Evolutionary conservation across 768 basidiomycete genomes (phyloP), one percentile per base, ranked within the genome.

Genomic region (Pleurotus salmoneostramineus): DNA sequence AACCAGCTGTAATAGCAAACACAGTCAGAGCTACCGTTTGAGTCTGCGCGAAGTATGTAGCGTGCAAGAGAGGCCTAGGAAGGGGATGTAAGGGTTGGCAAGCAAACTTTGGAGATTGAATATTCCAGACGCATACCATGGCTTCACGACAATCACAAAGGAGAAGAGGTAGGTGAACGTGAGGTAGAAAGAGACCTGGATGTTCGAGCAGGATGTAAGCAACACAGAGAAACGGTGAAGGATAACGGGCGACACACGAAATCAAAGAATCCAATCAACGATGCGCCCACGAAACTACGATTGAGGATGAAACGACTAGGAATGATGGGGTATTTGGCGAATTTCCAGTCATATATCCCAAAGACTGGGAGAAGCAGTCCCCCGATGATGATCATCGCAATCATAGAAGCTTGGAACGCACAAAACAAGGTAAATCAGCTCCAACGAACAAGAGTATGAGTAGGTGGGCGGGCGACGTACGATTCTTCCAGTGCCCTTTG

Each of bases 111-210:
- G 15, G 48, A 35, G 1, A 44, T 4, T n/a, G 3, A 34, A 12
- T 27, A 10, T 15, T 14, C 33, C 36, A 21, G 32, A 32, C 3
- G 60, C 62, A 43, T 61, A 74, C 82, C 82, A 81, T 42, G 77
- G 74, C 60, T 80, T 79, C 15, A 80, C 78, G 31, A 82, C 72
- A 7, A 81, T 57, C 42, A 87, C 77, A 68, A 84, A 89, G 1
- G 85, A 87, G 73, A 83, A 91, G 14, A 90, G 80, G 65, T 91
- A 91, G 7, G 86, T 84, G 69, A 74, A 87, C 0, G 88, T 85
- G 47, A 92, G 76, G 74, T 82, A 86, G 72, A 82, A 86, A 2
- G 84, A 83, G 63, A 82, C 63, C 84, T 86, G 55, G 5, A 51
- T 50, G 6, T 17, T 14, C 45, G 14, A 27, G 7, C 2, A 49